Evolutionary conservation across 2,329 filamentous ascomycete genomes (phyloP).

Genomic region (Acrocalymma vagum): DNA sequence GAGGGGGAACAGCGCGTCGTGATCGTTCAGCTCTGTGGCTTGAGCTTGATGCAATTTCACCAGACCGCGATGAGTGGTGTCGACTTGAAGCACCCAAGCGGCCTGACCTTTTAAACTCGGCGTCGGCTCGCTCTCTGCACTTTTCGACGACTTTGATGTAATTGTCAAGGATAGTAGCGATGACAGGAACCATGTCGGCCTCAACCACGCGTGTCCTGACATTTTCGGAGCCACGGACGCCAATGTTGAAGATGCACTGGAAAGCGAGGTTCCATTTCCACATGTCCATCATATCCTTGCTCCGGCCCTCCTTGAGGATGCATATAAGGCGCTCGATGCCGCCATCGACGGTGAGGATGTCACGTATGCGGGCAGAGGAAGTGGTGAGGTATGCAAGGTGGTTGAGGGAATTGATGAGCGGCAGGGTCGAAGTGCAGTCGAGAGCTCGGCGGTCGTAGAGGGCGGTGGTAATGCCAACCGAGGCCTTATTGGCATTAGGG

Average conservation of each 20-base stretch:
- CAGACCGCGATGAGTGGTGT: constrained; percentile 51
- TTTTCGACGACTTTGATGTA: constrained; percentile 97
- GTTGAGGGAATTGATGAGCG: constrained; percentile 98
- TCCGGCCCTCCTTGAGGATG: constrained; percentile 96
- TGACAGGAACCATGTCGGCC: constrained; percentile 98
- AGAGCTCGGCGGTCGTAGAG: constrained; percentile 96
- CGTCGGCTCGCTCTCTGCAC: constrained; percentile 84
- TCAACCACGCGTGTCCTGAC: constrained; percentile 96
- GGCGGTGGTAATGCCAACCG: constrained; percentile 97
- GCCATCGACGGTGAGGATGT: constrained; percentile 98
- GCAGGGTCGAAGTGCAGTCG: constrained; percentile 96
- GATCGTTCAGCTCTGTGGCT: constrained; percentile 54
- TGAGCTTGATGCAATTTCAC: constrained; percentile 46
- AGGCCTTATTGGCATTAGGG: constrained; percentile 99
- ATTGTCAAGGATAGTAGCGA: constrained; percentile 97
- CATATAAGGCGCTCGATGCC: constrained; percentile 96
- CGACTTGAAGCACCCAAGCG: constrained; percentile 48
- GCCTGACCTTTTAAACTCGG: constrained; percentile 73
- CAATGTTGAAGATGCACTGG: constrained; percentile 98
- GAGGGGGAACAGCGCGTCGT: constrained; percentile 82
- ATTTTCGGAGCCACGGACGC: constrained; percentile 91
- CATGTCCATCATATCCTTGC: constrained; percentile 99
- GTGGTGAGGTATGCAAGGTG: constrained; percentile 98
- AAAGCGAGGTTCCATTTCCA: constrained; percentile 99
- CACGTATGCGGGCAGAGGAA: constrained; percentile 94